Percentiles rank a stretch among this genome's conserved stretches.
Evolutionary conservation across 192 early-diverging fungal genomes (phyloP).

Genomic region (Pilaira anomala): DNA sequence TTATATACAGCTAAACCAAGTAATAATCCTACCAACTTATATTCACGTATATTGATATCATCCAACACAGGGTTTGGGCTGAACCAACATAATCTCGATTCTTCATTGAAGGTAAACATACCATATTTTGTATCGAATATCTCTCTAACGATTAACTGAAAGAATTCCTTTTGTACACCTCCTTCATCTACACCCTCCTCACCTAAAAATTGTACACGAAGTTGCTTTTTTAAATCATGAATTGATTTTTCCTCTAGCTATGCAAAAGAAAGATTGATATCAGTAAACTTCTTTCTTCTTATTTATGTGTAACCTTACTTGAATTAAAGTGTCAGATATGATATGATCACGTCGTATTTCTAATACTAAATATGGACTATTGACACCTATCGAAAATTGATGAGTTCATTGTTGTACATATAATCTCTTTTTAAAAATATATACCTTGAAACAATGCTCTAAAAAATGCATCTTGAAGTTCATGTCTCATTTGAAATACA

Average conservation of each 20-base stretch:
- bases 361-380: constrained; percentile 68
- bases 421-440: no score
- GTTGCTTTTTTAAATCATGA: constrained; percentile 86
- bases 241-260: constrained; percentile 75
- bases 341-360: constrained; percentile 70
- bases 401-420: no score
- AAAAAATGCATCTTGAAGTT: constrained; percentile 75
- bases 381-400: constrained; percentile 50
- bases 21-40: constrained; percentile 81
- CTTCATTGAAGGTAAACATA: constrained; percentile 72
- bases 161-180: constrained; percentile 97
- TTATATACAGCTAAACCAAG: constrained; percentile 93
- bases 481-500: constrained; percentile 64
- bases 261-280: not conserved
- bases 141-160: constrained; percentile 85
- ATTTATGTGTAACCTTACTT: constrained; percentile 5
- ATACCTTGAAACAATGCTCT: constrained; percentile 65
- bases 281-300: not conserved
- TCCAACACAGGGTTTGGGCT: constrained; percentile 50
- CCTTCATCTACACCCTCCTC: constrained; percentile 96
- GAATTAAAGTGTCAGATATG: constrained; percentile 65
- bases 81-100: constrained; percentile 74
- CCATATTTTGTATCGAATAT: constrained; percentile 93
- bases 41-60: constrained; percentile 66
- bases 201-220: constrained; percentile 86